phyloP scores from a whole-genome alignment of 768 basidiomycete species.

The Tylopilus intermedius region DNA sequence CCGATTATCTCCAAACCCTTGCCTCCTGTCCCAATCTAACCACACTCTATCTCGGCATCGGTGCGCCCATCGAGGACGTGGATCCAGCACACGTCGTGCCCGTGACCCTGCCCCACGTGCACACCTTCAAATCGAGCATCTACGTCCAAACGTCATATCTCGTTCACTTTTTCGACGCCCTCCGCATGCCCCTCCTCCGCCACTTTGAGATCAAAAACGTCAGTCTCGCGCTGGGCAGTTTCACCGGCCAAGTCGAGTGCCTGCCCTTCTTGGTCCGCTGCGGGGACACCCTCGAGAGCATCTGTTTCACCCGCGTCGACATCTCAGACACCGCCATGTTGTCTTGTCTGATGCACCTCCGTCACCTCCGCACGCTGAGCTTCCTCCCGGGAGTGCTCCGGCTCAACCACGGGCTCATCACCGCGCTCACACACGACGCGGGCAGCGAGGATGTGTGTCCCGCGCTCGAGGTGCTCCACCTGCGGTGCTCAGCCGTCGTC shows the following conservation, averaged over 20 bases:
- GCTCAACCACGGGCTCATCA: constrained; percentile 29
- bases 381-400: constrained; percentile 27
- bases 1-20: constrained; percentile 24
- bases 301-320: constrained; percentile 22
- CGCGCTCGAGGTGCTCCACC: constrained; percentile 19
- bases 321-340: constrained; percentile 18
- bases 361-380: constrained; percentile 13
- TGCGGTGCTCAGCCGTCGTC: constrained; percentile 24
- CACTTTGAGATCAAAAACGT: constrained; percentile 27
- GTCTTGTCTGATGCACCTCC: constrained; percentile 20
- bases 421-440: constrained; percentile 16
- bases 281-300: constrained; percentile 26
- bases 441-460: constrained; percentile 17
- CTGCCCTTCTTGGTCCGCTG: constrained; percentile 25
- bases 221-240: constrained; percentile 26
- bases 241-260: constrained; percentile 24
- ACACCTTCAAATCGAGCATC: constrained; percentile 24
- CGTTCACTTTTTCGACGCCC: constrained; percentile 21
- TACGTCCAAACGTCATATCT: constrained; percentile 28
- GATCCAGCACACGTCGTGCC: constrained; percentile 12
- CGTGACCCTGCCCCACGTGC: constrained; percentile 26
- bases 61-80: constrained; percentile 12
- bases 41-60: constrained; percentile 27
- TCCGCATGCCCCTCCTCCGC: constrained; percentile 23
- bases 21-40: constrained; percentile 24